Evolutionary conservation across 805 yeast genomes (phyloP).

Genomic region (Soucietia sequanensis): DNA sequence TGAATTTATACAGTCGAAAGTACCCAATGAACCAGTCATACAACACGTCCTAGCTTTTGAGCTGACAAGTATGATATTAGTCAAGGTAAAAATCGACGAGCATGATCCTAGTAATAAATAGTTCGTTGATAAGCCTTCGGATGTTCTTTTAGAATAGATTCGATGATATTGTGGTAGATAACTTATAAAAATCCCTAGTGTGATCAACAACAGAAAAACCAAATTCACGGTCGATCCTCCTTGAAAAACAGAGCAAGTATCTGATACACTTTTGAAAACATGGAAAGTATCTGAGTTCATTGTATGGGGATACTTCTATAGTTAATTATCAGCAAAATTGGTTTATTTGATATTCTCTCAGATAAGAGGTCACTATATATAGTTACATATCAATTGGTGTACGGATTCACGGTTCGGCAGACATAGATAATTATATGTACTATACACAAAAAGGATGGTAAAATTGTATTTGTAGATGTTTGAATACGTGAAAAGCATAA

Average conservation of each 20-base stretch:
- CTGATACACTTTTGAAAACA: too few species aligned
- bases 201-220: slow-evolving; percentile 49
- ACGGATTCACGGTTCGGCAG: not conserved
- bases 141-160: slow-evolving; percentile 54
- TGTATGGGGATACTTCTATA: too few species aligned
- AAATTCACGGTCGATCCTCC: slow-evolving; percentile 54
- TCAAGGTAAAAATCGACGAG: slow-evolving; percentile 64
- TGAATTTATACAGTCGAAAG: slow-evolving; percentile 63
- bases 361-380: too few species aligned
- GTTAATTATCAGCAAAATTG: too few species aligned
- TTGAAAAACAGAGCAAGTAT: slow-evolving; percentile 43
- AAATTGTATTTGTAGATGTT: too few species aligned
- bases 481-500: too few species aligned
- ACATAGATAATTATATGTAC: not conserved
- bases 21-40: slow-evolving; percentile 34
- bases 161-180: slow-evolving; percentile 75
- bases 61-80: slow-evolving; percentile 64
- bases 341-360: too few species aligned
- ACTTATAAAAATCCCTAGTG: slow-evolving; percentile 66
- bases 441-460: too few species aligned
- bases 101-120: slow-evolving; percentile 69
- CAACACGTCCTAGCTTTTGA: slow-evolving; percentile 66
- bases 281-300: too few species aligned
- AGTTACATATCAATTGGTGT: not conserved
- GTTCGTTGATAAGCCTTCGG: slow-evolving; percentile 77